These are phyloP conservation scores for Aulographum hederae DNA, from an alignment of 2,329 filamentous ascomycete species.

Conservation along the genomic window DNA sequence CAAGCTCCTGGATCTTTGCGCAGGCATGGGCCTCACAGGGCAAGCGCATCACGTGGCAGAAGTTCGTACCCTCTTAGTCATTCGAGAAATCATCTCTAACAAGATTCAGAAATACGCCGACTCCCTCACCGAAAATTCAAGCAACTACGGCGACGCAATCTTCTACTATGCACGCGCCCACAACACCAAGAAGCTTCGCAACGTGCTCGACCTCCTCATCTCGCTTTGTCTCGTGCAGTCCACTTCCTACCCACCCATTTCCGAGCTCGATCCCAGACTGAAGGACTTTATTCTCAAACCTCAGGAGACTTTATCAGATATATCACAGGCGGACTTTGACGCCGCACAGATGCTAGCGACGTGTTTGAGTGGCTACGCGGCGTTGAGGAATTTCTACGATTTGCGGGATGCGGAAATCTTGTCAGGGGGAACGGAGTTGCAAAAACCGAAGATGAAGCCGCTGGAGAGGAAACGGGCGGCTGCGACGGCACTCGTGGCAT, in stretches of 20 bases:
- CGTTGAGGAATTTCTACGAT: constrained; percentile 75
- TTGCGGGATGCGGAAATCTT: constrained; percentile 56
- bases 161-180: constrained; percentile 85
- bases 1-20: constrained; percentile 62
- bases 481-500: constrained; percentile 57
- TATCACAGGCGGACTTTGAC: constrained; percentile 58
- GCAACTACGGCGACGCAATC: constrained; percentile 69
- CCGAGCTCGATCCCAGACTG: constrained; percentile 57
- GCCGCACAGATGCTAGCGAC: constrained; percentile 70
- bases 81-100: not conserved
- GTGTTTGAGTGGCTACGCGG: constrained; percentile 82
- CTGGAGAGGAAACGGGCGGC: constrained; percentile 49
- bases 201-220: constrained; percentile 72
- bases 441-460: constrained; percentile 24
- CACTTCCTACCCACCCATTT: constrained; percentile 52
- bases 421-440: constrained; percentile 13
- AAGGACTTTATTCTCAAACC: constrained; percentile 52
- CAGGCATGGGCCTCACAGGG: constrained; percentile 56
- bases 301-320: constrained; percentile 48
- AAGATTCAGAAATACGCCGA: constrained; percentile 59
- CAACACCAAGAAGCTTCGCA: constrained; percentile 57
- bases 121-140: constrained; percentile 49
- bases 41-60: constrained; percentile 70
- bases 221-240: constrained; percentile 78
- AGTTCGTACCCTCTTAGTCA: constrained; percentile 31